Percentiles rank a stretch among this genome's conserved stretches.
Conservation (phyloP, 1,139 yeast genomes). For the Fermentozyma sake region DNA sequence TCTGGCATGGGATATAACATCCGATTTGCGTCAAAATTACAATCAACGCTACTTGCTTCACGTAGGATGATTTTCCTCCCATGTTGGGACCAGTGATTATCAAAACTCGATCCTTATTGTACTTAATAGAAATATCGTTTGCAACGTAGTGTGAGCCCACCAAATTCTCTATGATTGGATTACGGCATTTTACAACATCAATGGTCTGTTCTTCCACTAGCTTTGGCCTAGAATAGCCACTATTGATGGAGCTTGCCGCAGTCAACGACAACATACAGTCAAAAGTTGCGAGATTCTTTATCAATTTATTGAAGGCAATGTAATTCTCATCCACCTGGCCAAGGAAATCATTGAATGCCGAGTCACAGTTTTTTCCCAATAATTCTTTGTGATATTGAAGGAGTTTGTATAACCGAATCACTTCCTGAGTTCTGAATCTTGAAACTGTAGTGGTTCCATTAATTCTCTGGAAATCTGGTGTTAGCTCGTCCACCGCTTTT, state of each 20-base stretch:
- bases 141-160: slow-evolving; percentile 53
- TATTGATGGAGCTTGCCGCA: slow-evolving; percentile 47
- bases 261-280: slow-evolving; percentile 78
- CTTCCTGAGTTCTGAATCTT: slow-evolving; percentile 65
- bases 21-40: slow-evolving; percentile 53
- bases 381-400: slow-evolving; percentile 62
- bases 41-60: slow-evolving; percentile 56
- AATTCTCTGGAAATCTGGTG: slow-evolving; percentile 70
- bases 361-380: slow-evolving; percentile 50
- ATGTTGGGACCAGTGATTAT: slow-evolving; percentile 72
- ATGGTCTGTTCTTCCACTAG: slow-evolving; percentile 51
- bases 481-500: slow-evolving; percentile 50
- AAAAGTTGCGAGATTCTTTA: slow-evolving; percentile 51
- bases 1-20: slow-evolving; percentile 37
- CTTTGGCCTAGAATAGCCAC: slow-evolving; percentile 52
- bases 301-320: slow-evolving; percentile 44
- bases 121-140: slow-evolving; percentile 55
- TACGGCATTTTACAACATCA: slow-evolving; percentile 56
- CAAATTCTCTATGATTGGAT: slow-evolving; percentile 71
- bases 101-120: slow-evolving; percentile 44
- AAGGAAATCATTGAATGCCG: slow-evolving; percentile 53
- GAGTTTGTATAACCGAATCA: slow-evolving; percentile 46
- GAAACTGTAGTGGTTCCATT: slow-evolving; percentile 69
- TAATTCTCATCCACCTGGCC: slow-evolving; percentile 43
- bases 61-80: slow-evolving; percentile 77